Evolutionary conservation across 148 eudicot genomes (phyloP).

Genomic region (Heliamphora exappendiculata): DNA sequence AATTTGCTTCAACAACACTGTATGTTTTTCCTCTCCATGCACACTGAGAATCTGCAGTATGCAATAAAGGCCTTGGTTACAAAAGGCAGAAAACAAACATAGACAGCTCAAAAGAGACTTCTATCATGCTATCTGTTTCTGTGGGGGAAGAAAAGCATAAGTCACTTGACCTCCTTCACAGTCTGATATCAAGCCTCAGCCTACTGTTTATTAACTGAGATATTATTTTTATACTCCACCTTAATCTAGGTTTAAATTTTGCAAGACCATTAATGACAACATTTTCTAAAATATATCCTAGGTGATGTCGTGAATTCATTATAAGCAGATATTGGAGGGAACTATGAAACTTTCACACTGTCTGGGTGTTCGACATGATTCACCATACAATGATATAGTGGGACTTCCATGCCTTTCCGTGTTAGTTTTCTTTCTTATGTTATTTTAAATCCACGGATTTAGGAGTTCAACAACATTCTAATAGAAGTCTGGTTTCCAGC

Average conservation of each 20-base stretch:
- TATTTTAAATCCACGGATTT: background rate
- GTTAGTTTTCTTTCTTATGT: background rate
- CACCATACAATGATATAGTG: too few species aligned
- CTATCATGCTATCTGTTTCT: background rate
- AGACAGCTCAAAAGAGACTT: background rate
- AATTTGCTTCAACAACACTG: background rate
- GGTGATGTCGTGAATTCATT: too few species aligned
- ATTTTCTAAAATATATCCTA: background rate
- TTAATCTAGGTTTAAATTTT: background rate
- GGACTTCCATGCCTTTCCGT: background rate
- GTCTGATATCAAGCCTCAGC: background rate
- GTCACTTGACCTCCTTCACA: background rate
- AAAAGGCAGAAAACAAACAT: background rate
- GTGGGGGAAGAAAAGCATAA: background rate
- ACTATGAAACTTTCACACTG: background rate
- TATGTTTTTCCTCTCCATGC: background rate
- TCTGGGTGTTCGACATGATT: too few species aligned
- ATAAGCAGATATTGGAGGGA: too few species aligned
- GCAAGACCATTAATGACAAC: constrained; percentile 1
- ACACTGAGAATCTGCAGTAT: background rate
- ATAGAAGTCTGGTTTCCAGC: background rate
- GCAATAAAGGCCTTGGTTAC: background rate
- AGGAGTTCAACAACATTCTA: background rate
- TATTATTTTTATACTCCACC: background rate
- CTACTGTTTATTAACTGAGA: background rate